Percentiles rank a stretch among this genome's conserved stretches.
phyloP scores from a whole-genome alignment of 2,329 filamentous ascomycete species.

The Dryadomyces sulphureus region DNA sequence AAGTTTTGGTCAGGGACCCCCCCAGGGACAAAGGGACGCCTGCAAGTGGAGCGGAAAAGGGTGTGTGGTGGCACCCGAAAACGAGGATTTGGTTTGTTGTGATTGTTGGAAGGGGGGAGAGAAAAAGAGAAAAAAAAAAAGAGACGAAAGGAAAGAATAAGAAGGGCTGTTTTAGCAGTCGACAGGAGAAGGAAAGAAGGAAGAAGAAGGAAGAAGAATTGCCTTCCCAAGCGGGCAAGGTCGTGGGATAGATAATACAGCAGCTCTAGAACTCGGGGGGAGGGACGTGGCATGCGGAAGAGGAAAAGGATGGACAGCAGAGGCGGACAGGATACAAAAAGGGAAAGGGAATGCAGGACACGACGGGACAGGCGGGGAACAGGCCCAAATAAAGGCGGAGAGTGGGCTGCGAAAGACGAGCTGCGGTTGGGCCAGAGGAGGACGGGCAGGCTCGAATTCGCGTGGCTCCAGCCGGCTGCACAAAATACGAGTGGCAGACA shows the following conservation, averaged over 20 bases:
- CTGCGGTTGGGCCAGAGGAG: background rate
- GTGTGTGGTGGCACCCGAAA: background rate
- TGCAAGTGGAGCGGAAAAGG: background rate
- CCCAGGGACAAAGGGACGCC: background rate
- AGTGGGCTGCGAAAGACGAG: background rate
- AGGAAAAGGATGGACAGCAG: background rate
- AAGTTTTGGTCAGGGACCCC: background rate
- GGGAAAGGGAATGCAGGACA: background rate
- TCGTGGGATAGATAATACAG: background rate
- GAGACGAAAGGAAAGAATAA: background rate
- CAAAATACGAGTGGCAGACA: background rate
- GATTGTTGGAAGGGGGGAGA: too few relatives aligned
- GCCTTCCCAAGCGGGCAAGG: background rate
- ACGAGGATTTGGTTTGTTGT: too few relatives aligned
- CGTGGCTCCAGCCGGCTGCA: background rate
- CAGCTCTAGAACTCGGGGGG: background rate
- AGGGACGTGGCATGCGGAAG: background rate
- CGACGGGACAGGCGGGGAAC: background rate
- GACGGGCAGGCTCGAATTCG: background rate
- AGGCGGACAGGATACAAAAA: background rate
- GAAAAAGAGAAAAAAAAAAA: background rate
- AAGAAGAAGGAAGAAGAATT: background rate
- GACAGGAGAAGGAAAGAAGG: background rate
- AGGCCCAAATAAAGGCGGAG: background rate
- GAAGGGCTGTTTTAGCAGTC: background rate